A percentile compares a stretch with the other conserved stretches of the same genome.
These are phyloP conservation scores for Colletotrichum somersetense DNA, from an alignment of 2,329 filamentous ascomycete genomes.

Conservation along the genomic window DNA sequence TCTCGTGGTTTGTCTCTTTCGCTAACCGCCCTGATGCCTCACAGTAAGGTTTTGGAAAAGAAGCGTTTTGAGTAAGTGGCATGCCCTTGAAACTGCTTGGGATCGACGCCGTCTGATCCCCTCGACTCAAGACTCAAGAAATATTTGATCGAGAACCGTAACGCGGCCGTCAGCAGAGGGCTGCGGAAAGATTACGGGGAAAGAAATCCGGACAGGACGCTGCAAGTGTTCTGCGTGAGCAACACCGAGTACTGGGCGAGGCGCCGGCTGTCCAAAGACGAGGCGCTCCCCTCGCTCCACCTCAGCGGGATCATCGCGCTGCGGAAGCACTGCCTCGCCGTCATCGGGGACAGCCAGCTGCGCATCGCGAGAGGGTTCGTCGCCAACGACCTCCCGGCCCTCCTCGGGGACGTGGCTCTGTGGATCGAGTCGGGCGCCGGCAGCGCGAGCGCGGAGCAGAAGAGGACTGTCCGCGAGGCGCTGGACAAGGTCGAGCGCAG, in stretches of 20 bases:
- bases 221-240: conserved; percentile 59
- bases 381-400: conserved; percentile 54
- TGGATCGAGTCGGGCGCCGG: conserved; percentile 60
- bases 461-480: conserved; percentile 48
- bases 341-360: conserved; percentile 58
- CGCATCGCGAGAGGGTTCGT: conserved; percentile 54
- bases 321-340: conserved; percentile 58
- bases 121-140: conserved; percentile 46
- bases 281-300: conserved; percentile 50
- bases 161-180: conserved; percentile 48
- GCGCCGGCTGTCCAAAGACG: conserved; percentile 45
- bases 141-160: conserved; percentile 55
- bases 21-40: neutral
- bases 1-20: neutral
- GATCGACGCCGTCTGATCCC: neutral
- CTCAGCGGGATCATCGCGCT: conserved; percentile 58
- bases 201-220: conserved; percentile 42
- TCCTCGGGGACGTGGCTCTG: conserved; percentile 56
- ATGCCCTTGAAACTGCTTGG: neutral
- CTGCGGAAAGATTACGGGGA: conserved; percentile 49
- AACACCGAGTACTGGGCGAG: conserved; percentile 58
- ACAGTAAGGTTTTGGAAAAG: conserved; percentile 2
- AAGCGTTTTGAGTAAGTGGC: conserved; percentile 45
- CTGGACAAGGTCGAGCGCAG: conserved; percentile 50
- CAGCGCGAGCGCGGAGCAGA: conserved; percentile 53